Percentiles rank a stretch among this genome's conserved stretches.
These are phyloP conservation scores for Penicillium fuscoglaucum DNA, from an alignment of 2,329 filamentous ascomycete genomes.

Conservation along the genomic window DNA sequence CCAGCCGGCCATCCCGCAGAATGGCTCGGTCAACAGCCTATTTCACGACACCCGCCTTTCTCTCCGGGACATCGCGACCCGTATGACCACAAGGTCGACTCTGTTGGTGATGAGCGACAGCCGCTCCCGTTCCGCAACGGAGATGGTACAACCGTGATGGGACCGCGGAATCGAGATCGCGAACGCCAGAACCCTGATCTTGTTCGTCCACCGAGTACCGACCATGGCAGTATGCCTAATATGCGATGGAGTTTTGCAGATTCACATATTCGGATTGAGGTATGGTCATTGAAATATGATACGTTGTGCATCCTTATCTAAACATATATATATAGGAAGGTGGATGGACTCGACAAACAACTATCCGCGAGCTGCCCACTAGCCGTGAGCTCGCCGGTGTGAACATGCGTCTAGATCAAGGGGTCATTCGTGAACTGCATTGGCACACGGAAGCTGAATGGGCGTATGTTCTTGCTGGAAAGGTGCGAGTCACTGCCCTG, in stretches of 20 bases:
- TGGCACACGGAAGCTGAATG: conserved; percentile 82
- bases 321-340: conserved; percentile 56
- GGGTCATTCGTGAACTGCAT: conserved; percentile 73
- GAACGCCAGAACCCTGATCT: conserved; percentile 71
- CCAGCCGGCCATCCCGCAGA: conserved; percentile 10
- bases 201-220: conserved; percentile 70
- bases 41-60: conserved; percentile 52
- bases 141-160: conserved; percentile 64
- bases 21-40: background rate
- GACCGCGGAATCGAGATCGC: conserved; percentile 67
- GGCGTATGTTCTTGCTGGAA: conserved; percentile 71
- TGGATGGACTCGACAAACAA: conserved; percentile 73
- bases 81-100: conserved; percentile 63
- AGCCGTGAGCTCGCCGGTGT: conserved; percentile 70
- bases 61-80: conserved; percentile 61
- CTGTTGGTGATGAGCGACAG: conserved; percentile 60
- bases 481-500: conserved; percentile 69
- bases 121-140: conserved; percentile 67
- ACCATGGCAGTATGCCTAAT: conserved; percentile 68
- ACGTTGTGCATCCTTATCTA: too few species aligned
- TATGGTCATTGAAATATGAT: conserved; percentile 30
- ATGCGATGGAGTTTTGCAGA: conserved; percentile 72
- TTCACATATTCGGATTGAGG: conserved; percentile 64
- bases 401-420: conserved; percentile 73
- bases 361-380: conserved; percentile 36